Base-by-base conservation (phyloP, 2,329 filamentous ascomycete genomes). In the Paraconiothyrium sp. region DNA sequence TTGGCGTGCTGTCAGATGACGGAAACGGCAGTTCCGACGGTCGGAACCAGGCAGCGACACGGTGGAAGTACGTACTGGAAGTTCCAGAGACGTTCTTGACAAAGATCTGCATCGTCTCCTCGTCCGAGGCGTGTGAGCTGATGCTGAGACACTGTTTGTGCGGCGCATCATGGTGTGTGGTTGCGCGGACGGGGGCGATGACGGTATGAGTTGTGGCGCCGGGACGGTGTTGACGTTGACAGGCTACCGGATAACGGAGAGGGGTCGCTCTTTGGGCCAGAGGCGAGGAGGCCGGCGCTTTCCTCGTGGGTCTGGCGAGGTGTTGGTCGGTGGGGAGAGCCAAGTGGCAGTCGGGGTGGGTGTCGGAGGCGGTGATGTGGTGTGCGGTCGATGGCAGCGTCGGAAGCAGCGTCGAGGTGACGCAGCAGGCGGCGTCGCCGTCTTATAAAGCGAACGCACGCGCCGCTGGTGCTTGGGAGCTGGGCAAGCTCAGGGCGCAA, bases 41-140 rank as follows among this genome's bases (percentile, higher is more conserved):
- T 63, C 64, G 66, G 71, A 73, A 72, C 60, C 27, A 20, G 27
- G 37, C 22, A n/a, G n/a, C 27, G n/a, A 7, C 14, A 32, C 37
- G 44, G 11, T 44, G 51, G 32, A n/a, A 44, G 54, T 52, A 79
- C 85, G 76, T 80, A 88, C 86, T 88, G 75, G 64, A 70, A 41
- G 84, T 82, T 67, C 86, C 86, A 39, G 84, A 81, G 54, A 87
- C 78, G 72, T 84, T 84, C 79, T 87, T 88, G 76, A 88, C 83
- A 77, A 88, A 88, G 77, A 89, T 86, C 73, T 86, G 85, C 79
- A 87, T 87, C 43, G 81, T 86, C 55, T 85, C 81, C 57, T 83
- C 81, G 60, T 85, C 82, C 50, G 77, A 78, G 62, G 74, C 74
- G 52, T 73, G 67, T 37, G 79, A 80, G 71, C 76, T 78, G 70